These are phyloP conservation scores for Omphalea diandra DNA, from an alignment of 441 rosid species.

Conservation along the genomic window DNA sequence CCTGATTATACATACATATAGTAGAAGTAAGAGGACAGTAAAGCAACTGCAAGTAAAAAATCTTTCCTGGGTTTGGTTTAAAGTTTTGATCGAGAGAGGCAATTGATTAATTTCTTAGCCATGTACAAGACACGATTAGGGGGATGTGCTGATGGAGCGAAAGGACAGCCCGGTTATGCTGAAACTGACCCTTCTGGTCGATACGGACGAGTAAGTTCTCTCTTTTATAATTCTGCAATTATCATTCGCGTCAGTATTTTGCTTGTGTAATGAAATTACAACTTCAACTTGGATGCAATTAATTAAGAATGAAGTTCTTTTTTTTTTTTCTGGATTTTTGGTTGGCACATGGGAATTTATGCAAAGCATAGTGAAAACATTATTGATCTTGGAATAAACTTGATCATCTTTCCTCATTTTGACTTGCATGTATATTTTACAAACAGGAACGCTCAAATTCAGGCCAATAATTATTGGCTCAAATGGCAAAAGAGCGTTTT, in stretches of 20 bases:
- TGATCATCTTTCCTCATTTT: background rate
- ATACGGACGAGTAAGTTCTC: conserved; percentile 72
- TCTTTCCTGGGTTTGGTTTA: background rate
- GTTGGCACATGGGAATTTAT: background rate
- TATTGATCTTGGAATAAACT: background rate
- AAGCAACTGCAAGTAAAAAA: background rate
- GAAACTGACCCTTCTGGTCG: conserved; percentile 83
- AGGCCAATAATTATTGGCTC: too few relatives aligned
- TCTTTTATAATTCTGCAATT: background rate
- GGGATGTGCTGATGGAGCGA: conserved; percentile 33
- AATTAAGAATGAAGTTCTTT: background rate
- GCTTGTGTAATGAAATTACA: background rate
- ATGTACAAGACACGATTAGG: conserved; percentile 39
- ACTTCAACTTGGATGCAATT: background rate
- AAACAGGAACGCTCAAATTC: too few relatives aligned
- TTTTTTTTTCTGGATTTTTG: background rate
- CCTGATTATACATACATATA: too few relatives aligned
- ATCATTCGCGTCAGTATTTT: background rate
- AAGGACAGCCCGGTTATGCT: conserved; percentile 37
- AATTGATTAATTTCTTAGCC: conserved; percentile 21
- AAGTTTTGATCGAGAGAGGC: background rate
- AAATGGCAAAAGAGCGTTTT: too few relatives aligned
- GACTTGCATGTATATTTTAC: too few relatives aligned
- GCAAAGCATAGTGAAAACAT: background rate
- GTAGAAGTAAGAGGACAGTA: too few relatives aligned